Evolutionary conservation across 2,329 filamentous ascomycete genomes (phyloP).

Genomic region (Amesomyces nigricolor): DNA sequence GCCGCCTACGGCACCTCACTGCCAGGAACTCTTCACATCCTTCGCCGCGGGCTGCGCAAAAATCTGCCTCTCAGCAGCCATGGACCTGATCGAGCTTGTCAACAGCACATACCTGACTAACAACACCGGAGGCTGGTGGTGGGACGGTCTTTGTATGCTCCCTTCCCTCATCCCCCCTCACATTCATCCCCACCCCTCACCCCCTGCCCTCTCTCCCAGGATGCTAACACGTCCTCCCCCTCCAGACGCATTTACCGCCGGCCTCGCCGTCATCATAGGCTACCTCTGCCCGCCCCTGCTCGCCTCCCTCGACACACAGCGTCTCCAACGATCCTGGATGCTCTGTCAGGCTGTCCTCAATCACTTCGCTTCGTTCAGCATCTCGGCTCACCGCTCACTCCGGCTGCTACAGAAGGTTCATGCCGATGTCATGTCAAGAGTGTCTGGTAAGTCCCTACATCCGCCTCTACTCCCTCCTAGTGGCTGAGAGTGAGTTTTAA

Average conservation of each 20-base stretch:
- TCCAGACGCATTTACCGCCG: constrained; percentile 22
- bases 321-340: constrained; percentile 18
- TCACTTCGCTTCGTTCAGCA: constrained; percentile 22
- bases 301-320: constrained; percentile 11
- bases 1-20: neutral
- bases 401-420: constrained; percentile 19
- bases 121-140: constrained; percentile 23
- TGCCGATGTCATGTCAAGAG: constrained; percentile 17
- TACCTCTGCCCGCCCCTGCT: constrained; percentile 16
- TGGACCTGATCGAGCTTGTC: constrained; percentile 22
- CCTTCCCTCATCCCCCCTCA: neutral
- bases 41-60: constrained; percentile 19
- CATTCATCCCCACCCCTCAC: too few species aligned
- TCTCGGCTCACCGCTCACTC: constrained; percentile 20
- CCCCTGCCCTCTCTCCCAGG: neutral
- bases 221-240: neutral
- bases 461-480: neutral
- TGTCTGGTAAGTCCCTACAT: constrained; percentile 4
- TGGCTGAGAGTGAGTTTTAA: neutral
- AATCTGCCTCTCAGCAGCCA: constrained; percentile 20
- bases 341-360: constrained; percentile 18
- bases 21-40: constrained; percentile 16
- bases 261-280: constrained; percentile 21
- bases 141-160: constrained; percentile 23
- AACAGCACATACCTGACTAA: constrained; percentile 19